Conservation (phyloP, 2,329 filamentous ascomycete genomes). For the Fusarium metavorans region DNA sequence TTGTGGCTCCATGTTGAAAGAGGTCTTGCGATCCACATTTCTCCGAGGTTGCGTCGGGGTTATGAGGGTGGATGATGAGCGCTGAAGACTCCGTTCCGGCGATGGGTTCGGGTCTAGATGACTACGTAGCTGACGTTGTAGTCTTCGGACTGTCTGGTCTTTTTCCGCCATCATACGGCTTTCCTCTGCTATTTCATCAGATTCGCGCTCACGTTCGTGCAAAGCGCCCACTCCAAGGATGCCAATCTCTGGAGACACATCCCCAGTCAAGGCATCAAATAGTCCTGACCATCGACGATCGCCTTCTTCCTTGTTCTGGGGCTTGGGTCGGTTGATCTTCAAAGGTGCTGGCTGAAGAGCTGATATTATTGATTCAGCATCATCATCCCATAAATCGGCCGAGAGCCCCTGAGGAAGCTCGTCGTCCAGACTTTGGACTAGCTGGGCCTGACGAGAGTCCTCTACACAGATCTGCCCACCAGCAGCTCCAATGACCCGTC, state of each 20-base stretch:
- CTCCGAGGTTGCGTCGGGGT: conserved; percentile 37
- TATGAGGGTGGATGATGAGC: conserved; percentile 26
- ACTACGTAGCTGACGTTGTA: conserved; percentile 7
- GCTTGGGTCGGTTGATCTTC: conserved; percentile 28
- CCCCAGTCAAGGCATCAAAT: conserved; percentile 15
- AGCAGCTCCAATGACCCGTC: conserved; percentile 40
- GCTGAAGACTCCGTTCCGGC: conserved; percentile 18
- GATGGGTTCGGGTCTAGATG: background rate
- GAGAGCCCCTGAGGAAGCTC: conserved; percentile 31
- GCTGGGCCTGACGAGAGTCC: conserved; percentile 24
- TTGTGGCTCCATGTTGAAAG: conserved; percentile 24
- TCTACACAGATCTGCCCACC: conserved; percentile 38
- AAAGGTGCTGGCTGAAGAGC: conserved; percentile 44
- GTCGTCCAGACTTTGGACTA: conserved; percentile 33
- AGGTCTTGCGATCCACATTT: conserved; percentile 17
- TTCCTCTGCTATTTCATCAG: background rate
- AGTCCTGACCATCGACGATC: conserved; percentile 28
- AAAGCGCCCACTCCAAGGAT: conserved; percentile 7
- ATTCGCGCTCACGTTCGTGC: background rate
- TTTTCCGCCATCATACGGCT: background rate
- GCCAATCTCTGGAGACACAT: conserved; percentile 7
- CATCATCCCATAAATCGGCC: conserved; percentile 39
- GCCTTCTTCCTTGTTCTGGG: conserved; percentile 7
- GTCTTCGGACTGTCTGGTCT: conserved; percentile 5
- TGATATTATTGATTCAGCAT: conserved; percentile 28